Evolutionary conservation across 2,329 filamentous ascomycete species (phyloP).

Genomic region (Xylariales sp.): DNA sequence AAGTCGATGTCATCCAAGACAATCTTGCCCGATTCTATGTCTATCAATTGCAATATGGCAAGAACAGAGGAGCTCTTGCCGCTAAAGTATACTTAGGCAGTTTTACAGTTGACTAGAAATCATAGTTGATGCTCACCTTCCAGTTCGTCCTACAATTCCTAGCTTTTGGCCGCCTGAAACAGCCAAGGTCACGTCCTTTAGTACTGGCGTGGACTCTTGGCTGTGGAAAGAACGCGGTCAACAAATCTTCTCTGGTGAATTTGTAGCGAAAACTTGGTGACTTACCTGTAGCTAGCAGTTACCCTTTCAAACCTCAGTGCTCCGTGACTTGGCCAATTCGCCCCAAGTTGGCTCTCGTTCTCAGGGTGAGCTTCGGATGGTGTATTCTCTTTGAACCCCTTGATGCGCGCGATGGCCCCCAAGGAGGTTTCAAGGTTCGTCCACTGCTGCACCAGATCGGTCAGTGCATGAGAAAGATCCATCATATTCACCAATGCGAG

Average conservation of each 20-base stretch:
- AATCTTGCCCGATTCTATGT: constrained; percentile 6
- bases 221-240: constrained; percentile 1
- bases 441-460: constrained; percentile 8
- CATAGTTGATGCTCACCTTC: constrained; percentile 7
- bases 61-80: constrained; percentile 12
- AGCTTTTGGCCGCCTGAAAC: constrained; percentile 7
- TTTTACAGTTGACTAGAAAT: background rate
- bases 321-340: constrained; percentile 6
- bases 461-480: constrained; percentile 6
- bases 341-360: background rate
- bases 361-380: constrained; percentile 3
- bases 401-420: constrained; percentile 10
- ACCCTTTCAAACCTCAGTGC: constrained; percentile 7
- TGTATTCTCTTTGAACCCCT: constrained; percentile 8
- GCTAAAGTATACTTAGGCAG: constrained; percentile 7
- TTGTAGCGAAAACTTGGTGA: background rate
- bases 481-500: constrained; percentile 10
- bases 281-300: constrained; percentile 8
- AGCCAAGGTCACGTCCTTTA: constrained; percentile 8
- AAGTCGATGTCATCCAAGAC: constrained; percentile 11
- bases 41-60: constrained; percentile 10
- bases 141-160: constrained; percentile 10
- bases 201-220: constrained; percentile 1
- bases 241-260: background rate
- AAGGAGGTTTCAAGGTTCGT: constrained; percentile 10